Evolutionary conservation across 2,329 filamentous ascomycete genomes (phyloP).

Genomic region (Parascedosporium putredinis): DNA sequence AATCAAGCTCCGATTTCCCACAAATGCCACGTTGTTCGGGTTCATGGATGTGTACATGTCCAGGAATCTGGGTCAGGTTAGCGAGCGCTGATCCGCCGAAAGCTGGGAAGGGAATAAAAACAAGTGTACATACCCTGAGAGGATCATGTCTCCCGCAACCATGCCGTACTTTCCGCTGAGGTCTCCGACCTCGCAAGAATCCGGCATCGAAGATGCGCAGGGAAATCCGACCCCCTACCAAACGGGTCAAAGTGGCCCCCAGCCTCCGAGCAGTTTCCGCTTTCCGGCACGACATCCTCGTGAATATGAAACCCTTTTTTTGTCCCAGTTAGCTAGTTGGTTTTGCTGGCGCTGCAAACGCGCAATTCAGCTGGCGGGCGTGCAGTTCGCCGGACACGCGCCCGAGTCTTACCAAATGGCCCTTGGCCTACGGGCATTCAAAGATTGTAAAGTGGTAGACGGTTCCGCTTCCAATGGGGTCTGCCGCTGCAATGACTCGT

Average conservation of each 20-base stretch:
- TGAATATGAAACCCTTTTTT: slow-evolving; percentile 62
- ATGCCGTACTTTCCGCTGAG: slow-evolving; percentile 63
- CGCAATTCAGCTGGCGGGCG: too few relatives aligned
- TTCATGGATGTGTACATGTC: background rate
- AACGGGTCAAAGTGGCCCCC: slow-evolving; percentile 65
- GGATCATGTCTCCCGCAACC: slow-evolving; percentile 25
- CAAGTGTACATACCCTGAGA: background rate
- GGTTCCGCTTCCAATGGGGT: background rate
- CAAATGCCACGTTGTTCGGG: background rate
- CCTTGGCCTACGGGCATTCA: background rate
- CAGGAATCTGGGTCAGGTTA: background rate
- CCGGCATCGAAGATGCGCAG: slow-evolving; percentile 46
- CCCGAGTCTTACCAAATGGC: background rate
- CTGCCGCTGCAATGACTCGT: background rate
- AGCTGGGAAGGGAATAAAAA: background rate
- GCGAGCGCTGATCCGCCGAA: background rate
- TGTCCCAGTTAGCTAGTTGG: background rate
- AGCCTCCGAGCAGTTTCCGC: slow-evolving; percentile 63
- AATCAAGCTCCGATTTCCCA: background rate
- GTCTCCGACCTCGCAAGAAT: slow-evolving; percentile 67
- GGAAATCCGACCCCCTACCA: slow-evolving; percentile 48
- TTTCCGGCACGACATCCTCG: slow-evolving; percentile 45
- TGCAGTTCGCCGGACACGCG: too few relatives aligned
- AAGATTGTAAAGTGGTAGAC: background rate
- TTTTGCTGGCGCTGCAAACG: too few relatives aligned